Evolutionary conservation across 768 basidiomycete species (phyloP).

Genomic region (Termitomyces sp.): DNA sequence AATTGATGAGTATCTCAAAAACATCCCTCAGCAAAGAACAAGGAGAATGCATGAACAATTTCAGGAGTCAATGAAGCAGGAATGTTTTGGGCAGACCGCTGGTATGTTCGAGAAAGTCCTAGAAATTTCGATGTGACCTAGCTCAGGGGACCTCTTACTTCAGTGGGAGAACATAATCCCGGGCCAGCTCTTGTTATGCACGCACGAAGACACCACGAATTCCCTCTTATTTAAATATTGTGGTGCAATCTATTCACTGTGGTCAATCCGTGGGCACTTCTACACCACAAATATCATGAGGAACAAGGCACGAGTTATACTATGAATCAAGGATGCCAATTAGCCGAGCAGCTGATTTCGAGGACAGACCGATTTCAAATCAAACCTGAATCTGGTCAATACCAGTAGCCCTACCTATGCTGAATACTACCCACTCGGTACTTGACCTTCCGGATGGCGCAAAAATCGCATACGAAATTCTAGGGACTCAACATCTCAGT

Average conservation of each 20-base stretch:
- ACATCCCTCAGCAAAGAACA: too few relatives aligned
- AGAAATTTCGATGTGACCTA: too few relatives aligned
- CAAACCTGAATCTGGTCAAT: neutral
- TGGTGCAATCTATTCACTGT: neutral
- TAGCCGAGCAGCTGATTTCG: too few relatives aligned
- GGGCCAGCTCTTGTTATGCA: neutral
- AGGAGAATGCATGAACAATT: too few relatives aligned
- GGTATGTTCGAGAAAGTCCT: too few relatives aligned
- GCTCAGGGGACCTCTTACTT: too few relatives aligned
- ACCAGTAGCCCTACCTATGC: neutral
- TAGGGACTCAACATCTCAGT: slow-evolving; percentile 30
- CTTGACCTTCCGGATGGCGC: slow-evolving; percentile 37
- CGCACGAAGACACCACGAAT: too few relatives aligned
- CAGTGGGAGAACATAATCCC: neutral
- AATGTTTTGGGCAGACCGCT: too few relatives aligned
- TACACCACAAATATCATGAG: neutral
- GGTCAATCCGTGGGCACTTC: neutral
- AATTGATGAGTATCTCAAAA: too few relatives aligned
- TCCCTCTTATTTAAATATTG: neutral
- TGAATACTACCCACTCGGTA: slow-evolving; percentile 15
- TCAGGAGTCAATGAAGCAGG: too few relatives aligned
- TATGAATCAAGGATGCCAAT: too few relatives aligned
- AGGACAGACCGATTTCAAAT: too few relatives aligned
- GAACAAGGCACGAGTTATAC: neutral
- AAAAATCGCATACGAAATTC: slow-evolving; percentile 35